Evolutionary conservation across 805 yeast species (phyloP), one percentile per base, ranked within the genome.

Genomic region (Hyphopichia homilentoma): DNA sequence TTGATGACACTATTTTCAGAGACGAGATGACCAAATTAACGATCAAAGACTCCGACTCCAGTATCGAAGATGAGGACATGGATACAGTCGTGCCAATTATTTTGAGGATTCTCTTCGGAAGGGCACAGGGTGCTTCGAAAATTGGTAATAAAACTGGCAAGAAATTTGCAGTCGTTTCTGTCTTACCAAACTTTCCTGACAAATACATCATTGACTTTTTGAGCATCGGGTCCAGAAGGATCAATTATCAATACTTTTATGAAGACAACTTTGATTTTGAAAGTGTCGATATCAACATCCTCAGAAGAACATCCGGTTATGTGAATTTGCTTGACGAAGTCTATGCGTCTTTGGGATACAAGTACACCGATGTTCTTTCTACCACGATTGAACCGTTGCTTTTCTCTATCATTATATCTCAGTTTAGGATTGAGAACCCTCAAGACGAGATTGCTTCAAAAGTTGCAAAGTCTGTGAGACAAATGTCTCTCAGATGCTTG

Each of bases 1-100:
- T 90, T 12, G 96, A 90, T 53, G 95, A 87, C 39, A 75, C 84
- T 2, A 63, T 81, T 12, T 89, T 87, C 63, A 76, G 87, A 37
- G 98, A 93, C 57, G 97, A 89, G 57, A 62, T 89, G 19, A 66
- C 84, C 14, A 73, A 70, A 12, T 70, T 93, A 24, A 59, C 85
- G 13, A 68, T 73, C 13, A 32, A 30, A 24, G 68, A 66, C 23
- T 63, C 70, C 14, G 77, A 71, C 4, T 71, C 77, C 6, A 66
- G 60, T 3, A 68, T 88, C 33, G 86, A 83, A 40, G 68, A 65
- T 6, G 65, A 65, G 3, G 97, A 93, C 50, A 61, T 71, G 11
- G 62, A 54, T 2, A 54, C 40, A 1, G 69, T 90, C 2, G 75
- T 87, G 74, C 93, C 94, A 1, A 48, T 84, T 19, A 70, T 88